phyloP scores from a whole-genome alignment of 129 eudicot genomes.

The Flaveria ramosissima region DNA sequence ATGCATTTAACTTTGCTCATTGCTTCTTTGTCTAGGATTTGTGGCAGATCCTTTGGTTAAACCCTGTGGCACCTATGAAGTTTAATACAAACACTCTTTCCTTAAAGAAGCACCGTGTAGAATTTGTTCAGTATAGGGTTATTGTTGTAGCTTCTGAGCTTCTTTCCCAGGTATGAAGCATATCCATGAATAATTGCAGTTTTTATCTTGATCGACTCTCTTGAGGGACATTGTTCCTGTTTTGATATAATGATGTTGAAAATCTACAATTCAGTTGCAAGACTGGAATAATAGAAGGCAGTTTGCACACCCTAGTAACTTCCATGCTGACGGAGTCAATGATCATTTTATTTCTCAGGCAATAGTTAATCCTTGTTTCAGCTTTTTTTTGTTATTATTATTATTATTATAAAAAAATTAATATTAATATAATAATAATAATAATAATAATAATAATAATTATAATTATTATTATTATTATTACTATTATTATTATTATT shows the following conservation, averaged over 20 bases:
- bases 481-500: background rate
- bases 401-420: too few relatives aligned
- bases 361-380: constrained; percentile 27
- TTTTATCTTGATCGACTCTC: constrained; percentile 5
- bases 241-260: constrained; percentile 16
- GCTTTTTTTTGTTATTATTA: too few relatives aligned
- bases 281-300: constrained; percentile 98
- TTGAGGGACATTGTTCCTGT: constrained; percentile 16
- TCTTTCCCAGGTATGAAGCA: constrained; percentile 70
- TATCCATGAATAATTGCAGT: constrained; percentile 14
- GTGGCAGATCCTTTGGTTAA: constrained; percentile 97
- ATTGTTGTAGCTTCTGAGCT: constrained; percentile 82
- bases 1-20: constrained; percentile 9
- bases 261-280: constrained; percentile 70
- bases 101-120: constrained; percentile 67
- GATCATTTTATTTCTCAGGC: constrained; percentile 91
- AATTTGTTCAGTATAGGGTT: constrained; percentile 80
- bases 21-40: constrained; percentile 59
- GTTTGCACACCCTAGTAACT: constrained; percentile 78
- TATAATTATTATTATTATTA: too few relatives aligned
- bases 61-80: constrained; percentile 61
- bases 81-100: constrained; percentile 40
- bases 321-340: constrained; percentile 95
- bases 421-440: too few relatives aligned
- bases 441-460: too few relatives aligned